Base-by-base conservation (phyloP, 345 rosid species). In the Linum tenue region DNA sequence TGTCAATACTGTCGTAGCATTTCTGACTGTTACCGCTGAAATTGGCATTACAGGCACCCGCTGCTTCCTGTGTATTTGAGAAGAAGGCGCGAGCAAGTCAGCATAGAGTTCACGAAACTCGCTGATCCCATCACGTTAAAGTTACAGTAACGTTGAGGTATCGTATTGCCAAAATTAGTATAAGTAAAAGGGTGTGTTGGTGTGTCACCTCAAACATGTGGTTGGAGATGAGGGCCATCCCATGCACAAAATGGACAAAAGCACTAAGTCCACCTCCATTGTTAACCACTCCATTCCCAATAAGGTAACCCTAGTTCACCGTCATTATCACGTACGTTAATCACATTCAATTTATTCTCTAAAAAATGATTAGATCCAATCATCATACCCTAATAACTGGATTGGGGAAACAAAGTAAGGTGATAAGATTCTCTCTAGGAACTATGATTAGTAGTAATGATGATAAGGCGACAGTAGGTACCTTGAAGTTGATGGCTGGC, bases 171-270 rank as follows among this genome's bases (percentile, higher is more conserved):
- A 22, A 22, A 22, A 14, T 15, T 55, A 35, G 7, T 56, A n/a
- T 16, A 17, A 17, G 0, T 39, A 39, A 15, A 3, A 15, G 37
- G 44, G 53, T 1, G 31, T 22, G 31, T 41, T 15, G 5, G 17
- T 22, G 31, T 22, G 31, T 22, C 31, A 75, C 85, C 77, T 78
- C 58, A 15, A n/a, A 76, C 5, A 76, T 76, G 44, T 69, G 75
- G 9, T 63, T 67, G 0, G 82, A 81, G 50, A 82, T 72, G 22
- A 82, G 72, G 7, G 76, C 85, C 83, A 82, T 82, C 6, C 81
- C 85, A 64, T 69, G 76, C 1, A 66, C 70, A 55, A 82, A 82
- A n/a, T 77, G 75, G 31, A 82, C 58, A 11, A n/a, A 3, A 60
- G 76, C 72, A 63, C 73, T 64, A 41, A 56, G 9, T 1, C 75